phyloP scores from a whole-genome alignment of 1,139 yeast species.

The Yamadazyma trypodendri region DNA sequence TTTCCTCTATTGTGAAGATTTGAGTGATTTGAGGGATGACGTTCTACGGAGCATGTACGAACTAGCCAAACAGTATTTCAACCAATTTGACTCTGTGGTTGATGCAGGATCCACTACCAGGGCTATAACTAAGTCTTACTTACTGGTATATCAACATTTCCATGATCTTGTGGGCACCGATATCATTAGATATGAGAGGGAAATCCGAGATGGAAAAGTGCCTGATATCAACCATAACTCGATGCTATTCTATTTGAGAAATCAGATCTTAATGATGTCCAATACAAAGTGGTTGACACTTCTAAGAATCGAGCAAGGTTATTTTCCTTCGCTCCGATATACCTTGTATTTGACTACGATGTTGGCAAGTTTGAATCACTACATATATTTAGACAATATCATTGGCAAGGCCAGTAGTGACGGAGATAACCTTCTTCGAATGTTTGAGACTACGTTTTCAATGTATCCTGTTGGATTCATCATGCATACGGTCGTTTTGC shows the following conservation, averaged over 20 bases:
- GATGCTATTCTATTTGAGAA: constrained; percentile 19
- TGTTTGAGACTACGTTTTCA: constrained; percentile 13
- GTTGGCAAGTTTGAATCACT: constrained; percentile 27
- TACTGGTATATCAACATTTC: constrained; percentile 10
- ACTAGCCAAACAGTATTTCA: constrained; percentile 29
- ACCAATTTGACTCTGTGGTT: constrained; percentile 11
- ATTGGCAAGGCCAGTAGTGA: constrained; percentile 14
- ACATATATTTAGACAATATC: constrained; percentile 20
- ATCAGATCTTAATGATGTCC: constrained; percentile 21
- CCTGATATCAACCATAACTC: constrained; percentile 8
- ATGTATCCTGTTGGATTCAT: constrained; percentile 19
- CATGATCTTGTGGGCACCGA: constrained; percentile 3
- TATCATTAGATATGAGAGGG: constrained; percentile 2
- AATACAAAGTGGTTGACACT: constrained; percentile 34
- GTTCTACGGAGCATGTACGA: constrained; percentile 15
- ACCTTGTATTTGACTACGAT: constrained; percentile 28
- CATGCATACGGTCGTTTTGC: constrained; percentile 22
- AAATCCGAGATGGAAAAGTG: constrained; percentile 2
- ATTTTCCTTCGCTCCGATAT: constrained; percentile 35
- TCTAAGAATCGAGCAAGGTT: constrained; percentile 27
- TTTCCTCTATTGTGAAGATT: constrained; percentile 19
- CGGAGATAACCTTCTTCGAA: constrained; percentile 12
- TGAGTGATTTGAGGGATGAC: constrained; percentile 13
- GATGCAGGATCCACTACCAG: constrained; percentile 9
- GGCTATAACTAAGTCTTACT: constrained; percentile 13